phyloP scores from a whole-genome alignment of 176 grass and related monocot species.

The Raddia distichophylla region DNA sequence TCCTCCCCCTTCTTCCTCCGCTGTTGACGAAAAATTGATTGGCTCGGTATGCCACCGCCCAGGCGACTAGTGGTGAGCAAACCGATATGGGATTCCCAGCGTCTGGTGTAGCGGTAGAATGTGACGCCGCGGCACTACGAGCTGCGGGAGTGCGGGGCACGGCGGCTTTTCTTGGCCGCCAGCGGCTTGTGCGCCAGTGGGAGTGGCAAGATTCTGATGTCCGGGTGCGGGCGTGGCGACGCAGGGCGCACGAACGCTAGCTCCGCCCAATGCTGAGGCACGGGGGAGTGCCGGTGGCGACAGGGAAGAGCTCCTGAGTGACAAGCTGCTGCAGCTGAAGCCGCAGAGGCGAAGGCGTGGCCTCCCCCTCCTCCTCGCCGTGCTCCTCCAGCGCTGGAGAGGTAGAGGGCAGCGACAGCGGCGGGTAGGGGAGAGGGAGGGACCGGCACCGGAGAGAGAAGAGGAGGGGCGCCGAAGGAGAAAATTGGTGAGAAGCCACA shows the following conservation, averaged over 20 bases:
- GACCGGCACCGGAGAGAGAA: too few relatives aligned
- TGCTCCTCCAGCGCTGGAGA: too few relatives aligned
- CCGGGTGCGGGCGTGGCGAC: constrained; percentile 41
- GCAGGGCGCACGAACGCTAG: constrained; percentile 52
- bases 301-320: constrained; percentile 76
- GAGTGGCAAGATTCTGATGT: constrained; percentile 47
- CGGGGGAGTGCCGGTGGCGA: constrained; percentile 7
- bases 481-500: too few relatives aligned
- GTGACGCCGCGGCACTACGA: constrained; percentile 97
- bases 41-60: too few relatives aligned
- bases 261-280: constrained; percentile 51
- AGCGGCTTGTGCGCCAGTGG: constrained; percentile 12
- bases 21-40: too few relatives aligned
- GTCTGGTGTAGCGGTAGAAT: constrained; percentile 94
- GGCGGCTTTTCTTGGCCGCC: constrained; percentile 70
- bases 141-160: constrained; percentile 90
- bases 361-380: constrained; percentile 40
- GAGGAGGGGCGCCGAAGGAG: too few relatives aligned
- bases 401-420: too few relatives aligned
- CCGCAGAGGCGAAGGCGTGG: constrained; percentile 40
- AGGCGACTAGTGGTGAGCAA: too few relatives aligned
- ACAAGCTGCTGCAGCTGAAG: constrained; percentile 42
- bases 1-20: too few relatives aligned
- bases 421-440: too few relatives aligned
- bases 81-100: constrained; percentile 99